Base-by-base conservation (phyloP, 2,329 filamentous ascomycete species). In the Apiospora malaysiana region DNA sequence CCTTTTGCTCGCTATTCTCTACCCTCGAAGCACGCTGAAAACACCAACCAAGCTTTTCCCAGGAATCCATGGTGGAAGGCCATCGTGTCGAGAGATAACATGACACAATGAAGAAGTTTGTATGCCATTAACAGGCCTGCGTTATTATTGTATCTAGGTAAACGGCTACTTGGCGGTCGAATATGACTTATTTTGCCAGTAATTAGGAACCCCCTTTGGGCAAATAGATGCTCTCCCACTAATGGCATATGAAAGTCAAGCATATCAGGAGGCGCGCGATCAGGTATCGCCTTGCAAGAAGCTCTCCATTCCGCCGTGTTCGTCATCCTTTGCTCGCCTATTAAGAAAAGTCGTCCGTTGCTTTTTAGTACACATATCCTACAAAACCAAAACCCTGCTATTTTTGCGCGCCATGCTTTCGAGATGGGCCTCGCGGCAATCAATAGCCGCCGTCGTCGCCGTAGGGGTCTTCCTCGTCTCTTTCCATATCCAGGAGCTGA, bases 341-440 rank as follows among this genome's bases (percentile, higher is more conserved):
- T 16, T 16, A 56, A 32, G 32, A 56, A 16, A 25, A 32, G 25
- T 16, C 21, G 49, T 37, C n/a, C 7, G 51, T 27, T n/a, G 51
- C 37, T 27, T 32, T 32, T 59, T 59, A 16, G 51, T 59, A 37
- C 25, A 59, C 51, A 37, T 59, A 59, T 59, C 51, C 51, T 59
- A 59, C 51, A 59, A 37, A 56, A 21, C 8, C 7, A 56, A 59
- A 21, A 4, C 8, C 27, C 18, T 32, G 27, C 51, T 21, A 9
- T 21, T 7, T 16, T 37, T 37, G 27, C 51, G 37, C 14, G 16
- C 18, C 27, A 59, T 59, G 16, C 7, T 16, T 16, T 45, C 9
- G 21, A 1, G 9, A 4, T 59, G 7, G 16, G 16, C 3, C 16
- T 37, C 27, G 51, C 27, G 21, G 2, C 27, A 46, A 43, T n/a